Base-by-base conservation (phyloP, 106 monocot species). In the Dendrobium catenatum region DNA sequence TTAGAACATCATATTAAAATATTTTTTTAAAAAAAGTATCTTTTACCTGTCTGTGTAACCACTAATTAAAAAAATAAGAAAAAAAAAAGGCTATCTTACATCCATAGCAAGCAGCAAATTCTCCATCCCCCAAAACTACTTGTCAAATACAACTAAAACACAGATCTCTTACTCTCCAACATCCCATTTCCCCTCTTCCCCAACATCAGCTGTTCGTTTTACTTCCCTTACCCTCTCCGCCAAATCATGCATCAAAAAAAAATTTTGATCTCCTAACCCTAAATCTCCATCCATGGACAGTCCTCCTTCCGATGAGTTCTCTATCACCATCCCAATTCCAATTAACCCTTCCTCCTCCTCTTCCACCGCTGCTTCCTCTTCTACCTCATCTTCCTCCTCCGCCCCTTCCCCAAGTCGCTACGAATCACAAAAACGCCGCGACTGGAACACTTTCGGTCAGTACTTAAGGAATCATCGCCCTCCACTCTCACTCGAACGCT, bases 361-460 rank as follows among this genome's bases (percentile, higher is more conserved):
- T 16, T 58, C 78, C 3, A 44, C 85, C 19, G 51, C 80, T 6
- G 55, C 86, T 2, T 86, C 73, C 49, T 68, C 75, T 1, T 46
- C 85, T 18, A 49, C 82, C 6, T 73, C 88, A 22, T 68, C 80
- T 47, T 76, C 87, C 13, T 43, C 80, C 7, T 27, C 80, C 0
- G 15, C 84, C 1, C 83, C 80, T 4, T 86, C 88, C 3, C 88
- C 73, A 42, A 87, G 86, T 79, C 86, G 88, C 5, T 91, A 91
- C 77, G 91, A 91, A 64, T 86, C 88, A 6, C 91, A 91, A 84
- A 91, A 91, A 78, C 86, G 91, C 20, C 88, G 91, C 4, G 91
- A 91, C 80, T 91, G 91, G 91, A 91, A 91, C 88, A 91, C 91
- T 17, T 91, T 91, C 61, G 82, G 80, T 8, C 91, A 91, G 70